phyloP scores from a whole-genome alignment of 768 basidiomycete species.

The Rickenella mellea region DNA sequence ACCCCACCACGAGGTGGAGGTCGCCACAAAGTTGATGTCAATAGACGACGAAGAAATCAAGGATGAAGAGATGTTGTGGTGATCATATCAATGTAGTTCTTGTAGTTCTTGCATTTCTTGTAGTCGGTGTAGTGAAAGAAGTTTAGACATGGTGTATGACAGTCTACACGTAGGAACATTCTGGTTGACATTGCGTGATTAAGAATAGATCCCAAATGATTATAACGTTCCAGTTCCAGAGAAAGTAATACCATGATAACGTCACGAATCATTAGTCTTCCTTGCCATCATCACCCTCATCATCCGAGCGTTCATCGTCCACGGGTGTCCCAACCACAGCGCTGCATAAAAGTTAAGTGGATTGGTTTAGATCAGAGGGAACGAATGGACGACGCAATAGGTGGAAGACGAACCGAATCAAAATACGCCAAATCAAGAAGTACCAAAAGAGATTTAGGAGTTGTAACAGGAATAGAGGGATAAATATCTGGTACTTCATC shows the following conservation, averaged over 20 bases:
- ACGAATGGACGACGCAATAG: constrained; percentile 1
- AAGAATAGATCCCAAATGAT: too few relatives aligned
- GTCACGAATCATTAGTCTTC: constrained; percentile 23
- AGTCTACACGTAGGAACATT: too few relatives aligned
- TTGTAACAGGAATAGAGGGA: constrained; percentile 67
- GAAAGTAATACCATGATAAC: not conserved
- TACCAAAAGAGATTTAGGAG: constrained; percentile 92
- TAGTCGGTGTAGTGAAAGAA: too few relatives aligned
- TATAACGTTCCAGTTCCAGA: not conserved
- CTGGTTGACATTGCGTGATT: too few relatives aligned
- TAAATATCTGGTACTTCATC: constrained; percentile 78
- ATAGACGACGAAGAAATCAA: not conserved
- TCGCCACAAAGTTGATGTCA: too few relatives aligned
- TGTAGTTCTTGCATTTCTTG: too few relatives aligned
- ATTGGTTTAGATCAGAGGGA: constrained; percentile 7
- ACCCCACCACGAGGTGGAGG: constrained; percentile 10
- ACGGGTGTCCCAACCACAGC: constrained; percentile 36
- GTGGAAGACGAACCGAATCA: constrained; percentile 47
- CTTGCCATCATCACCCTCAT: constrained; percentile 34
- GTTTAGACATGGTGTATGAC: too few relatives aligned
- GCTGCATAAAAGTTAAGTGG: constrained; percentile 27
- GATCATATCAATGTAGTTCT: too few relatives aligned
- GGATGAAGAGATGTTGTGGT: not conserved
- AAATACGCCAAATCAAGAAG: constrained; percentile 70
- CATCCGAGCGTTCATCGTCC: constrained; percentile 72